A percentile compares a stretch with the other conserved stretches of the same genome.
phyloP scores from a whole-genome alignment of 192 early-diverging fungal species.

The Mortierella alpina region DNA sequence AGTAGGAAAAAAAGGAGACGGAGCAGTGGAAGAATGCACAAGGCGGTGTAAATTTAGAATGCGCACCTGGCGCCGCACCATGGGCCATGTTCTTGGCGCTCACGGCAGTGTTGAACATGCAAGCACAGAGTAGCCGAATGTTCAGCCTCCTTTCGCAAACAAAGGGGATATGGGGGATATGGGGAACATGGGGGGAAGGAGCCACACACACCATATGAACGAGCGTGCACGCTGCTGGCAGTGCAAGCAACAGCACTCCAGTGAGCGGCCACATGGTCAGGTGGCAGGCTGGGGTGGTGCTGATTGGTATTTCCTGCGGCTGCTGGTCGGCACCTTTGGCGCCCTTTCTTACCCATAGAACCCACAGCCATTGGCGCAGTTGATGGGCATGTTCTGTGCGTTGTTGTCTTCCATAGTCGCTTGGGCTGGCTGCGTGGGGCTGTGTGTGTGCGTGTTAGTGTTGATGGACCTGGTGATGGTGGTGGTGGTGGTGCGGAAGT shows the following conservation, averaged over 20 bases:
- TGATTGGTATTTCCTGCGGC: no score
- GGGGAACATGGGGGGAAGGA: no score
- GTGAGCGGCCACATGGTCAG: no score
- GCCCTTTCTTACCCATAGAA: constrained; percentile 69
- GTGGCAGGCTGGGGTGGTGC: no score
- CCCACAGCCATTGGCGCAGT: constrained; percentile 77
- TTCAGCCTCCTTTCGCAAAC: no score
- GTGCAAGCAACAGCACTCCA: no score
- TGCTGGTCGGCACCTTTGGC: no score
- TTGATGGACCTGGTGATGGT: not conserved
- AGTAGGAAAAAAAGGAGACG: not conserved
- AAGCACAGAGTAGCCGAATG: no score
- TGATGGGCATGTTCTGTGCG: constrained; percentile 64
- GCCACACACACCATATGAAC: no score
- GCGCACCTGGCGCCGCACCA: not conserved
- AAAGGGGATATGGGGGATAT: no score
- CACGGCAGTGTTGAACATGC: no score
- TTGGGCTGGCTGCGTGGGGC: not conserved
- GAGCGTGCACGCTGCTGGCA: no score
- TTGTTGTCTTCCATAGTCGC: constrained; percentile 75
- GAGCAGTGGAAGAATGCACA: not conserved
- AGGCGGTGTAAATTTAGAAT: not conserved
- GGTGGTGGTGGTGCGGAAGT: not conserved
- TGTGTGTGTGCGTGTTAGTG: constrained; percentile 1
- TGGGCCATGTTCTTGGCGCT: not conserved